Conservation (phyloP, 1,284 basidiomycete species). For the Trichosporon coremiiforme region DNA sequence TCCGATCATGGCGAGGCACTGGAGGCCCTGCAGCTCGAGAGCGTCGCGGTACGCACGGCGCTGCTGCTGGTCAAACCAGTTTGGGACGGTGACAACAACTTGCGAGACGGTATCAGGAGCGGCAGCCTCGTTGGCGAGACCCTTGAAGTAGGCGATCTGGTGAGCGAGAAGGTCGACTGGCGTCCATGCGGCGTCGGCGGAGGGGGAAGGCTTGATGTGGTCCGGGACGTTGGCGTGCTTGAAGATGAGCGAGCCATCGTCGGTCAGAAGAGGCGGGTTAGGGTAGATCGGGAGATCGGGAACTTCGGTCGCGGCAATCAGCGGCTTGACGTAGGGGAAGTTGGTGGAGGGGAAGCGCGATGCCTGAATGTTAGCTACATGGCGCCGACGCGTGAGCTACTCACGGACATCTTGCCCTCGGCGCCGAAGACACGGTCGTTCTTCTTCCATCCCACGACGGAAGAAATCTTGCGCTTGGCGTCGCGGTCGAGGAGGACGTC, state of each 20-base stretch:
- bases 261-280: slow-evolving; percentile 37
- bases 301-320: slow-evolving; percentile 62
- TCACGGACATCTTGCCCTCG: slow-evolving; percentile 82
- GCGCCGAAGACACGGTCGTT: slow-evolving; percentile 86
- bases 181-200: slow-evolving; percentile 63
- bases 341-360: slow-evolving; percentile 86
- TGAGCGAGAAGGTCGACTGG: slow-evolving; percentile 92
- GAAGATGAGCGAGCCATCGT: slow-evolving; percentile 65
- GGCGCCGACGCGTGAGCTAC: slow-evolving; percentile 47
- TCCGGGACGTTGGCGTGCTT: slow-evolving; percentile 66
- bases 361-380: slow-evolving; percentile 62
- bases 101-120: slow-evolving; percentile 71
- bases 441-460: slow-evolving; percentile 82
- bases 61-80: slow-evolving; percentile 82
- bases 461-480: slow-evolving; percentile 92
- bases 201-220: slow-evolving; percentile 65
- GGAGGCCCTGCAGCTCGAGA: slow-evolving; percentile 83
- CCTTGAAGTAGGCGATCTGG: slow-evolving; percentile 87
- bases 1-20: slow-evolving; percentile 79
- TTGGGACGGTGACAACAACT: slow-evolving; percentile 80
- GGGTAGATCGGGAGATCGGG: slow-evolving; percentile 61
- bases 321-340: slow-evolving; percentile 81
- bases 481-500: slow-evolving; percentile 96
- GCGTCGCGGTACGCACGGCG: slow-evolving; percentile 88
- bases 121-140: slow-evolving; percentile 72